Conservation (phyloP, 805 yeast species). For the Sungouiella blattae region DNA sequence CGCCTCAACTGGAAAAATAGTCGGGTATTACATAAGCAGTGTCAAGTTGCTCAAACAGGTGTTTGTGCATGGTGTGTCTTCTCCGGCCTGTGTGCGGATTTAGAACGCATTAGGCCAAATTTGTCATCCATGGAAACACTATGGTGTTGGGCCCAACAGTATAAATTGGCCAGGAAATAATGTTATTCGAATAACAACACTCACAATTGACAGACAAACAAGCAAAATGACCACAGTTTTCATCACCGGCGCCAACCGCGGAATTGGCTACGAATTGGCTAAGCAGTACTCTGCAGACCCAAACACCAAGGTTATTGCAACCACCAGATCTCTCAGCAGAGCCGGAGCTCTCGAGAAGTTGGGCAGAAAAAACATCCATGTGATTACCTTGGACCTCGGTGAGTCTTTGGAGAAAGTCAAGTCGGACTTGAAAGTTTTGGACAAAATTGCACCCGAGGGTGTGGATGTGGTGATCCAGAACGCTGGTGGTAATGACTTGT, state of each 20-base stretch:
- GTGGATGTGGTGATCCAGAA: constrained; percentile 23
- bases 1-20: too few species aligned
- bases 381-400: neutral
- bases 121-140: too few species aligned
- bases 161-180: too few species aligned
- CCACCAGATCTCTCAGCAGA: constrained; percentile 9
- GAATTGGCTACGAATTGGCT: constrained; percentile 36
- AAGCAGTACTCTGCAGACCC: constrained; percentile 20
- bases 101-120: too few species aligned
- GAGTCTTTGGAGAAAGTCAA: neutral
- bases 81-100: too few species aligned
- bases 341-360: constrained; percentile 6
- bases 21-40: too few species aligned
- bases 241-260: constrained; percentile 42
- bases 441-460: constrained; percentile 12
- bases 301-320: constrained; percentile 20
- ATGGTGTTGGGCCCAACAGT: too few species aligned
- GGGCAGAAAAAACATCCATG: neutral
- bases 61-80: too few species aligned
- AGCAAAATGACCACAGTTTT: constrained; percentile 14
- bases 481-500: constrained; percentile 15
- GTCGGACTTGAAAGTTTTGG: constrained; percentile 2
- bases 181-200: too few species aligned
- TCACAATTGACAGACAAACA: too few species aligned
- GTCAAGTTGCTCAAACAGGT: too few species aligned